Evolutionary conservation across 2,329 filamentous ascomycete species (phyloP), one percentile per base, ranked within the genome.

Genomic region (Xylariales sp.): DNA sequence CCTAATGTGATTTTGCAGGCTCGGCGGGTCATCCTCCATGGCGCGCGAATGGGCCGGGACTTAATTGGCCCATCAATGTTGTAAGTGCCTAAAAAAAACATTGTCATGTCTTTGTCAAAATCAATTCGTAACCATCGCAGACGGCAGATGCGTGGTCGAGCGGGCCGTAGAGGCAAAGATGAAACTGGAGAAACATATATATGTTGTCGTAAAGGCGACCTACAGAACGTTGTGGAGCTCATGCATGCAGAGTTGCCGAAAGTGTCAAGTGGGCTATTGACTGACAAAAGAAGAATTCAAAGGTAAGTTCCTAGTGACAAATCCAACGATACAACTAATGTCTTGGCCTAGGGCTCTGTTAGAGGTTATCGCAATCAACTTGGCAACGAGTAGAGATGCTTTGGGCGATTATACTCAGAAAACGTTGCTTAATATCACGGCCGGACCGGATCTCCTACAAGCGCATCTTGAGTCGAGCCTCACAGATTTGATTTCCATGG

Each of bases 51-150:
- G 83, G 85, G 85, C 1, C 72, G 81, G 37, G 83, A 88, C 31
- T 66, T 88, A 33, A 76, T 89, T n/a, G 85, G 83, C 0, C 85
- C 85, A 11, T 80, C 85, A 4, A 85, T 90, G 81, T 67, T 90
- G 37, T 38, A 29, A 28, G 33, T 36, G n/a, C 16, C 10, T 13
- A 13, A 34, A 12, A 13, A 20, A 5, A 19, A 11, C 12, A 17
- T 16, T 8, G 10, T 33, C 17, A 5, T 23, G 11, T 15, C 17
- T 8, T n/a, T 25, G 23, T 25, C n/a, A n/a, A 25, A 25, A n/a
- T 8, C n/a, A 25, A 8, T 25, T 17, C n/a, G 18, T 16, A 13
- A 21, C 21, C 14, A 11, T 7, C 7, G 14, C 14, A 36, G 33
- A 59, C 77, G 84, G 33, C 85, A 90, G 60, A 90, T 89, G 85